Conservation (phyloP, 129 eudicot genomes). For the Apium graveolens region DNA sequence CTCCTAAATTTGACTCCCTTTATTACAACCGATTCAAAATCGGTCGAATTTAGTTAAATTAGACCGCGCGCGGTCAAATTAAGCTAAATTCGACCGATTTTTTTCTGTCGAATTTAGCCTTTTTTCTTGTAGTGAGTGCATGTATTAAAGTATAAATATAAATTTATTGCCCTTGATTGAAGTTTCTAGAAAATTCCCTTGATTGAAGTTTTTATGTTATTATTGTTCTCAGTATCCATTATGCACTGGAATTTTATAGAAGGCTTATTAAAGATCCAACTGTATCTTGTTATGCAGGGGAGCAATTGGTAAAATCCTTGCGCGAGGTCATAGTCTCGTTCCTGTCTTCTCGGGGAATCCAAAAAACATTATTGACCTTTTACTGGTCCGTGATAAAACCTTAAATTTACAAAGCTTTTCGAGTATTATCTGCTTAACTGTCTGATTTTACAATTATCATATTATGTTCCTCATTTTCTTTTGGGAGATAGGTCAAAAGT, state of each 20-base stretch:
- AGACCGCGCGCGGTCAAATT: too few relatives aligned
- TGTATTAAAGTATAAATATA: background rate
- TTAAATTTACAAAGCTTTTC: background rate
- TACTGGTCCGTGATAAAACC: conserved; percentile 51
- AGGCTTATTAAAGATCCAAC: background rate
- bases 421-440: background rate
- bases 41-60: too few relatives aligned
- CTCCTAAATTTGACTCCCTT: too few relatives aligned
- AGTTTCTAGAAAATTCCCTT: too few relatives aligned
- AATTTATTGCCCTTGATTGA: background rate
- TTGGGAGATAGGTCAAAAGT: conserved; percentile 67
- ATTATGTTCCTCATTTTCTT: background rate
- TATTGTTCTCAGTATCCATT: background rate
- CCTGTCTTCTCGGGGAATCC: conserved; percentile 89
- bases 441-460: conserved; percentile 1
- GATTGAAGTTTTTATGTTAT: background rate
- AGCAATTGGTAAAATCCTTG: conserved; percentile 92
- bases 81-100: too few relatives aligned
- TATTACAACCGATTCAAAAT: too few relatives aligned
- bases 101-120: too few relatives aligned
- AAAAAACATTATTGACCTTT: conserved; percentile 77
- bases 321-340: conserved; percentile 95
- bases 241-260: background rate
- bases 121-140: too few relatives aligned
- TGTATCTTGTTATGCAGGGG: conserved; percentile 54